phyloP scores from a whole-genome alignment of 352 stramenopile species.

The Aphanomyces invadans region DNA sequence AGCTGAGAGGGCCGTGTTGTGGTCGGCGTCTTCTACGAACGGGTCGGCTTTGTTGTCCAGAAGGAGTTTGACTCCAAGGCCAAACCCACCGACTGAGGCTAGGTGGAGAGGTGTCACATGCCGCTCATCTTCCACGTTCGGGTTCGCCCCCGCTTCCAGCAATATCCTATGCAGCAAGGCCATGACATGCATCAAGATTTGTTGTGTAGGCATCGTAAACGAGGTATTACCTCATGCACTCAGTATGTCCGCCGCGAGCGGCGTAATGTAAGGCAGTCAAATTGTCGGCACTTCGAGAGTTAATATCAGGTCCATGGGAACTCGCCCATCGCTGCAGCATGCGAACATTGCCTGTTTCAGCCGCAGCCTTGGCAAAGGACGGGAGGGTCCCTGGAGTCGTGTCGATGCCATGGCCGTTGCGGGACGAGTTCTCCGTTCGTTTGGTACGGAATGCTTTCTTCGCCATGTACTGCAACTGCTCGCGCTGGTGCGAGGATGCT shows the following conservation, averaged over 20 bases:
- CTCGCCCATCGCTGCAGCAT: constrained; percentile 78
- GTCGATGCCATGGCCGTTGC: constrained; percentile 28
- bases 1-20: constrained; percentile 53
- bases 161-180: constrained; percentile 34
- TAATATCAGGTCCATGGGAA: constrained; percentile 53
- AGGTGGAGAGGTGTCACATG: constrained; percentile 69
- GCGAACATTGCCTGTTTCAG: constrained; percentile 61
- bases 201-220: no score
- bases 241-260: constrained; percentile 63
- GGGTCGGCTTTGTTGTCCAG: constrained; percentile 71
- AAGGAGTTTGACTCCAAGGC: constrained; percentile 72
- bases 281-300: constrained; percentile 65
- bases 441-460: constrained; percentile 70
- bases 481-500: constrained; percentile 68
- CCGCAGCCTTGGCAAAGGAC: constrained; percentile 53
- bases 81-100: constrained; percentile 57
- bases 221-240: constrained; percentile 63
- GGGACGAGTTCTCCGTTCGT: constrained; percentile 27
- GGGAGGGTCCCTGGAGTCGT: constrained; percentile 39
- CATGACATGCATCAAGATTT: not conserved
- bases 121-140: constrained; percentile 65
- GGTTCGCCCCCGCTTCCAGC: constrained; percentile 47
- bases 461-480: constrained; percentile 71
- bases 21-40: constrained; percentile 73
- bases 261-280: constrained; percentile 74